Base-by-base conservation (phyloP, 192 early-diverging fungal species). In the Backusella australiensis region DNA sequence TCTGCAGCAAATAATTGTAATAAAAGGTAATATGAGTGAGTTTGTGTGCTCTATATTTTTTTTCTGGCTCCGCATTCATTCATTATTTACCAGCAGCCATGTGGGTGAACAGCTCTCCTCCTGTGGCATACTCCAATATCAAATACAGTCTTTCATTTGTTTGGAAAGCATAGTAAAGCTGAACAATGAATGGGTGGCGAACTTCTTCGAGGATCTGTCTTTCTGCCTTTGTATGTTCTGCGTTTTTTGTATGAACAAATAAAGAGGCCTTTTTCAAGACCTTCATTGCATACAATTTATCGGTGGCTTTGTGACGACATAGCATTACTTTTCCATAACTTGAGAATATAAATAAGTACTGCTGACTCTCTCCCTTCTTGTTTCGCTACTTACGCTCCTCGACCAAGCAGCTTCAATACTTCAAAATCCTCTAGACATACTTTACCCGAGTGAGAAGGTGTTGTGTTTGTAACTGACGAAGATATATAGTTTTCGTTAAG, bases 71-170 rank as follows among this genome's bases (percentile, higher is more conserved):
- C 34, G 26, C 6, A 12, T 34, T 66, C 5, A 42, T 38, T 12
- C 11, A 23, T 23, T 23, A 35, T 21, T 85, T 80, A 93, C 92
- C 80, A 80, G 86, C 56, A 79, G 91, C 86, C 85, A 99, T 85
- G 75, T 96, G 94, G n/a, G 92, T 94, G 77, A 96, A 96, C 69
- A 99, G 88, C 81, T 97, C 96, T 49, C 97, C 97, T 46, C 97
- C 97, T 3, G 90, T 91, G 29, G 96, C 89, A 85, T 96, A 98
- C 69, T 92, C 91, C 75, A 99, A 85, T 75, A 99, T 93, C 80
- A 99, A 81, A 82, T 93, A 97, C 26, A 99, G 86, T 74, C 91
- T 90, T 46, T 91, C 89, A 56, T 92, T 86, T 21, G 94, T 95
- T 82, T 99, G 96, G 82, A 98, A 98, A 21, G 96, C 96, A 73